These are phyloP conservation scores for Paecilomyces sp. DNA, from an alignment of 2,329 filamentous ascomycete genomes.

Conservation along the genomic window DNA sequence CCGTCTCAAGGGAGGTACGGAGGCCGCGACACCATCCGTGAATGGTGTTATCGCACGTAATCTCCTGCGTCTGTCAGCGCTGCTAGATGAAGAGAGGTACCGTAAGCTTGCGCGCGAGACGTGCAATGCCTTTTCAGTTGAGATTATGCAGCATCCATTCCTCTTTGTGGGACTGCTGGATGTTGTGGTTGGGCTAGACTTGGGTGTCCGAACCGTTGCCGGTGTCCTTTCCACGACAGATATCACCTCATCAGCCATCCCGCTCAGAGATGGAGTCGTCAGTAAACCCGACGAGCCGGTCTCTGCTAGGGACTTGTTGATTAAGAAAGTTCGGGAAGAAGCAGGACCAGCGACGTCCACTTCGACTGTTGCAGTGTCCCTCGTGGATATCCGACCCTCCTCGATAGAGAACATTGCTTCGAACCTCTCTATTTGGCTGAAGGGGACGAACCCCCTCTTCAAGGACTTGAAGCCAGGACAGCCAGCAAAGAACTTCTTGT, in stretches of 20 bases:
- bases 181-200: constrained; percentile 63
- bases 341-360: constrained; percentile 24
- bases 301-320: constrained; percentile 20
- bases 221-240: constrained; percentile 42
- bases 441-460: constrained; percentile 27
- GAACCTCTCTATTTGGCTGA: constrained; percentile 31
- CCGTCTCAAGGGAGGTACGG: constrained; percentile 90
- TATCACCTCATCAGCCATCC: constrained; percentile 6
- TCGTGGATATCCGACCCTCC: constrained; percentile 30
- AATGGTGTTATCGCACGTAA: constrained; percentile 86
- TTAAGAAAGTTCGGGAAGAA: constrained; percentile 26
- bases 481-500: constrained; percentile 30
- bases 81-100: constrained; percentile 62
- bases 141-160: constrained; percentile 89
- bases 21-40: constrained; percentile 80
- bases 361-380: constrained; percentile 22
- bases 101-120: constrained; percentile 62
- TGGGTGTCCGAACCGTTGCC: constrained; percentile 59
- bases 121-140: constrained; percentile 78
- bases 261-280: constrained; percentile 9
- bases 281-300: constrained; percentile 14
- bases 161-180: constrained; percentile 77
- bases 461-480: constrained; percentile 27
- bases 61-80: constrained; percentile 67
- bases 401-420: constrained; percentile 25